A percentile compares a stretch with the other conserved stretches of the same genome.
Evolutionary conservation across 768 basidiomycete genomes (phyloP).

Genomic region (Clavaria fumosa): DNA sequence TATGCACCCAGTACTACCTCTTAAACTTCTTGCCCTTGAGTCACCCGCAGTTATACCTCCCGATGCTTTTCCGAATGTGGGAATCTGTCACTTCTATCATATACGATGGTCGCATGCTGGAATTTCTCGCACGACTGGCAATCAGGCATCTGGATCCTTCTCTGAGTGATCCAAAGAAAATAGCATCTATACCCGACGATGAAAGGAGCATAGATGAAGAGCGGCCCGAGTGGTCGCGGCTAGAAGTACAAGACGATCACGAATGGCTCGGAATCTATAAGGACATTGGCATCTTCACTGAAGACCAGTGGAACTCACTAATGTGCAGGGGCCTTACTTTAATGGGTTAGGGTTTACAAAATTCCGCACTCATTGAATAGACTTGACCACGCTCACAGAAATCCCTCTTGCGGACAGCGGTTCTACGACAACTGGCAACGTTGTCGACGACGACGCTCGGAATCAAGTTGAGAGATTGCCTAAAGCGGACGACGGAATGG

Average conservation of each 20-base stretch:
- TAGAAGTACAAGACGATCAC: constrained; percentile 23
- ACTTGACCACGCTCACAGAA: too few relatives aligned
- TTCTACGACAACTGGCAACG: constrained; percentile 59
- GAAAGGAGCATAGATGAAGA: constrained; percentile 46
- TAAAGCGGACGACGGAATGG: too few relatives aligned
- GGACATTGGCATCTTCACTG: constrained; percentile 77
- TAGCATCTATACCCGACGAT: constrained; percentile 56
- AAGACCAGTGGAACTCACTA: constrained; percentile 69
- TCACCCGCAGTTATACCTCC: constrained; percentile 73
- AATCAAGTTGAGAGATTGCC: too few relatives aligned
- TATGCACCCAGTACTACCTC: constrained; percentile 76
- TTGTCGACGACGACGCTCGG: constrained; percentile 60
- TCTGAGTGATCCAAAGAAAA: constrained; percentile 54
- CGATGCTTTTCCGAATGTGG: constrained; percentile 76
- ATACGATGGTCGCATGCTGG: constrained; percentile 82
- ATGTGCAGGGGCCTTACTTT: constrained; percentile 82
- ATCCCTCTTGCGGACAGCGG: constrained; percentile 61
- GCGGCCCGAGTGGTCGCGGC: constrained; percentile 37
- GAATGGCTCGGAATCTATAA: constrained; percentile 66
- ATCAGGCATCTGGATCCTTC: constrained; percentile 72
- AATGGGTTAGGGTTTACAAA: constrained; percentile 50
- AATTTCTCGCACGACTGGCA: constrained; percentile 62
- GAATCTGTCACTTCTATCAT: constrained; percentile 79
- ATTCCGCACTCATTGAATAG: too few relatives aligned
- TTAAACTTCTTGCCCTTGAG: constrained; percentile 73